These are phyloP conservation scores for Pseudocercospora ulei DNA, from an alignment of 2,329 filamentous ascomycete genomes.

Conservation along the genomic window DNA sequence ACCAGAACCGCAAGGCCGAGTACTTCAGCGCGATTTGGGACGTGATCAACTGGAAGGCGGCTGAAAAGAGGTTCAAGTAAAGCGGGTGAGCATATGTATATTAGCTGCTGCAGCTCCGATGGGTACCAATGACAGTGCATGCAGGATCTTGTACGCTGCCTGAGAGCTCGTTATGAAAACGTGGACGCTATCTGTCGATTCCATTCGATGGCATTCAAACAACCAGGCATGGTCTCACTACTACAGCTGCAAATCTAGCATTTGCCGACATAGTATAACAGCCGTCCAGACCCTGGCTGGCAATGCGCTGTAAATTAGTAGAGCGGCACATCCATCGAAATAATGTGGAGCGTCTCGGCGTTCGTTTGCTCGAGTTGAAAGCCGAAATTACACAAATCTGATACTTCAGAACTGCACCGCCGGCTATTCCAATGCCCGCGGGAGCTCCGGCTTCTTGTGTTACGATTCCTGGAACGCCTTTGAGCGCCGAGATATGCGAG, in stretches of 20 bases:
- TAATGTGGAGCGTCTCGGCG: background rate
- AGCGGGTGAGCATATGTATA: constrained; percentile 10
- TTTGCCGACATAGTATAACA: too few relatives aligned
- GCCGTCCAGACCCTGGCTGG: background rate
- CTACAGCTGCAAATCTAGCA: too few relatives aligned
- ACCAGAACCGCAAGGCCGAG: constrained; percentile 93
- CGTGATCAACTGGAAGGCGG: constrained; percentile 90
- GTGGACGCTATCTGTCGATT: too few relatives aligned
- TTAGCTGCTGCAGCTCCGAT: constrained; percentile 5
- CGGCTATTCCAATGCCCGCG: constrained; percentile 1
- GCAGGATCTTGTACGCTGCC: too few relatives aligned
- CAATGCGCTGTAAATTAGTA: background rate
- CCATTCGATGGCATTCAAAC: too few relatives aligned
- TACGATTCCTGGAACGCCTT: constrained; percentile 5
- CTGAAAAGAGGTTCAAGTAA: constrained; percentile 38
- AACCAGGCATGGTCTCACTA: too few relatives aligned
- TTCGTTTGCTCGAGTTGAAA: background rate
- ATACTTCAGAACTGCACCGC: background rate
- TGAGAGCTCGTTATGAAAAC: too few relatives aligned
- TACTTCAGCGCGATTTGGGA: constrained; percentile 93
- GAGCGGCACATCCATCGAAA: too few relatives aligned
- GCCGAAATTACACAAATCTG: background rate
- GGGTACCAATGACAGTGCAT: background rate
- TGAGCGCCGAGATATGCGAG: constrained; percentile 5
- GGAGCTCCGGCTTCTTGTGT: constrained; percentile 5